Percentiles rank a stretch among this genome's conserved stretches.
Evolutionary conservation across 805 yeast genomes (phyloP).

Genomic region (Naumovozyma dairenensis): DNA sequence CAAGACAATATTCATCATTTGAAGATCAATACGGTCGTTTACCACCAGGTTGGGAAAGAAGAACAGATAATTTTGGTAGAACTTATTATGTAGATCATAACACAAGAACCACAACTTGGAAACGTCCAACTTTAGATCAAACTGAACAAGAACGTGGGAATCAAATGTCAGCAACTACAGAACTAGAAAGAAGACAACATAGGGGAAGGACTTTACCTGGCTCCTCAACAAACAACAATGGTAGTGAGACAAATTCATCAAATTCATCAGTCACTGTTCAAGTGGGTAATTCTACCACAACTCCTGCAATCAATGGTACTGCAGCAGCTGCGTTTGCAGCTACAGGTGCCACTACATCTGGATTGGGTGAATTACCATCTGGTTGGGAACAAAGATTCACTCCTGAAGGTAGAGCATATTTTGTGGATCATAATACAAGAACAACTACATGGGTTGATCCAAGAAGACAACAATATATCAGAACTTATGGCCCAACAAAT

Average conservation of each 20-base stretch:
- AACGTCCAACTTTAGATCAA: constrained; percentile 80
- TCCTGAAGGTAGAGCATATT: constrained; percentile 96
- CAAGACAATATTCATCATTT: constrained; percentile 77
- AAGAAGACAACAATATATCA: constrained; percentile 94
- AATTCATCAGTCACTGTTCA: constrained; percentile 29
- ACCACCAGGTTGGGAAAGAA: constrained; percentile 98
- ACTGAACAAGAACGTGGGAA: constrained; percentile 54
- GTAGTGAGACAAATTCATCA: constrained; percentile 1
- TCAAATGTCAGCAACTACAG: constrained; percentile 60
- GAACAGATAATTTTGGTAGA: constrained; percentile 95
- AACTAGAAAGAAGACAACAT: constrained; percentile 84
- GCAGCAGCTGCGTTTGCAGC: constrained; percentile 62
- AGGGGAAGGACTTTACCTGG: constrained; percentile 86
- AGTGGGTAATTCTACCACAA: constrained; percentile 37
- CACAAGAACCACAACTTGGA: constrained; percentile 98
- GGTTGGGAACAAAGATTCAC: constrained; percentile 99
- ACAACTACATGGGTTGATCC: constrained; percentile 99
- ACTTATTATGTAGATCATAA: constrained; percentile 97
- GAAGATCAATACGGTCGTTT: constrained; percentile 95
- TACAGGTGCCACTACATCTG: constrained; percentile 80
- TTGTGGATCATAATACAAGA: constrained; percentile 98
- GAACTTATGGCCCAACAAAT: constrained; percentile 77
- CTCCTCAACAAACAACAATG: constrained; percentile 24
- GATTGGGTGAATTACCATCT: constrained; percentile 91
- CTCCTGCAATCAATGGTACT: constrained; percentile 40